Evolutionary conservation across 108 stramenopile genomes (phyloP), one percentile per base, ranked within the genome.

Genomic region (Cyclotella atomus): DNA sequence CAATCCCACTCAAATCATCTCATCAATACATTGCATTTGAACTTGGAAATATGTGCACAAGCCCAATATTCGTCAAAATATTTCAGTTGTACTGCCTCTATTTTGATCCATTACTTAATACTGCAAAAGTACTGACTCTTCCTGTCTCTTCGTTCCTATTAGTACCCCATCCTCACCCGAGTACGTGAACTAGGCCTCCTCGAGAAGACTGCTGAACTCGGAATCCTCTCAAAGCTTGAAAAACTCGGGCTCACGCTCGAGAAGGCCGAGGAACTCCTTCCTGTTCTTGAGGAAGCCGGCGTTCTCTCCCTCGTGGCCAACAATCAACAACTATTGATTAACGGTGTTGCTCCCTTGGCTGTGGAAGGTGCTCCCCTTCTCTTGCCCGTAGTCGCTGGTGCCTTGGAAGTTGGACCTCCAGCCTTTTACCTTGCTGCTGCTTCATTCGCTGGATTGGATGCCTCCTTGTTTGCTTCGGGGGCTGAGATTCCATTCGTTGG

Each of bases 301-400:
- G 64, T 85, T 23, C 80, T 94, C 73, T 79, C 77, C 46, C 54
- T 91, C 38, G 88, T 85, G n/a, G 93, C 84, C 32, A 91, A 89
- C 81, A 94, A 94, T 79, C 93, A 94, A 77, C 93, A 94, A 79
- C 80, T 94, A 44, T 62, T 94, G 62, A 81, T 94, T 72, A 94
- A 94, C 74, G 76, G 82, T 32, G 83, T 87, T 28, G 93, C 93
- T 32, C 90, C 90, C 45, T 59, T 91, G 25, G 75, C 89, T 38
- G 73, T 94, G 21, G 93, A 94, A 82, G 86, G 86, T 66, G 93
- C 93, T 36, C 93, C 93, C 46, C 52, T 94, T 45, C 76, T 91
- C 28, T 60, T 94, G 38, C 93, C 93, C 32, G 61, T 91, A 41
- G 77, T 94, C 27, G 87, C 90, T 16, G 89, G 88, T 54, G 93